Percentiles rank a stretch among this genome's conserved stretches.
These are phyloP conservation scores for Cokeromyces recurvatus DNA, from an alignment of 371 early-diverging fungal species.

Conservation along the genomic window DNA sequence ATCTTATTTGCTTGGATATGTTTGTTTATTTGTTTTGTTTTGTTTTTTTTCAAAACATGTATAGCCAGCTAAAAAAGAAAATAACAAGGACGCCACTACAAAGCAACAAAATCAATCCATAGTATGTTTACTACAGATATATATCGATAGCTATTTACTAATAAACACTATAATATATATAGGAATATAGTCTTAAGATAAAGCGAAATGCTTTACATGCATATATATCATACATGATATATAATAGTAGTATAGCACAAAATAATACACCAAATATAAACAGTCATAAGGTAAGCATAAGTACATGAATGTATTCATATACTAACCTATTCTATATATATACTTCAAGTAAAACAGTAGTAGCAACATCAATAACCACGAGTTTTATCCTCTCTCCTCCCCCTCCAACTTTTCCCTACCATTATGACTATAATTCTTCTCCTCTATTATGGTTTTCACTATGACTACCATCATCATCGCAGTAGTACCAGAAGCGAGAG, in stretches of 20 bases:
- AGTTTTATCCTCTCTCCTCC: conserved; percentile 1
- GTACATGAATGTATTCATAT: conserved; percentile 6
- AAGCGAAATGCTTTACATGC: conserved; percentile 53
- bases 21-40: too few species aligned
- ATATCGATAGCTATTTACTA: not conserved
- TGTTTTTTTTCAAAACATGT: too few species aligned
- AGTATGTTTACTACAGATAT: conserved; percentile 11
- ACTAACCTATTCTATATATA: conserved; percentile 3
- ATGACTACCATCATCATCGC: too few species aligned
- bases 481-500: too few species aligned
- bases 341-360: not conserved
- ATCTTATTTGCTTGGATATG: too few species aligned
- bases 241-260: conserved; percentile 30
- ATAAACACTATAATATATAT: not conserved
- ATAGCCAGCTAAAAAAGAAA: too few species aligned
- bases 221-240: conserved; percentile 51
- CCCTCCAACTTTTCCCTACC: too few species aligned
- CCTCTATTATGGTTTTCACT: too few species aligned
- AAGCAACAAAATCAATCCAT: not conserved
- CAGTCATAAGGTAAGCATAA: not conserved
- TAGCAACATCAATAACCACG: not conserved
- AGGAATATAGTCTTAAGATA: conserved; percentile 47
- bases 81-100: not conserved
- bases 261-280: conserved; percentile 4
- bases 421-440: too few species aligned